phyloP scores from a whole-genome alignment of 208 protist species.

The Leishmania tarentolae region DNA sequence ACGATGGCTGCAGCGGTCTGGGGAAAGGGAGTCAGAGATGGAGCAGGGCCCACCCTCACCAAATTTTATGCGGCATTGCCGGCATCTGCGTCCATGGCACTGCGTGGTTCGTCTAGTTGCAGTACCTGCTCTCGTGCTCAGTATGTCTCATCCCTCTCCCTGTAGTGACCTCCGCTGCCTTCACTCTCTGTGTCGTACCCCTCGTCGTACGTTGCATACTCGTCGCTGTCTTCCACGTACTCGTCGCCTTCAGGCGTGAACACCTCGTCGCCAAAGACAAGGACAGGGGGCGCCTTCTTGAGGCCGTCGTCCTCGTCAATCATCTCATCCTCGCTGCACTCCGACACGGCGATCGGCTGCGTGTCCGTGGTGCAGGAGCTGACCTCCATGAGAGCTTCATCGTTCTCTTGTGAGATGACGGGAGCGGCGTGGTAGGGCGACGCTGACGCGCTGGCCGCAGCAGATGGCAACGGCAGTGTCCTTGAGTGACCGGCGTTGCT shows the following conservation, averaged over 20 bases:
- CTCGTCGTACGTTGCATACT: conserved; percentile 19
- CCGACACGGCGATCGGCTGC: conserved; percentile 45
- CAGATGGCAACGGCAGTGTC: not conserved
- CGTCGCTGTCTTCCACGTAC: conserved; percentile 28
- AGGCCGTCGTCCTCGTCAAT: conserved; percentile 35
- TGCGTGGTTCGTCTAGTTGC: not conserved
- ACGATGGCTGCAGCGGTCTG: not conserved
- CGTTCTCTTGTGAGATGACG: not conserved
- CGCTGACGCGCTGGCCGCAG: not conserved
- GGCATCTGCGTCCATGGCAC: not conserved
- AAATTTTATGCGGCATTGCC: not conserved
- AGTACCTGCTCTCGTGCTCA: not conserved
- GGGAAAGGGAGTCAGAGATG: not conserved
- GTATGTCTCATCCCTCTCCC: not conserved
- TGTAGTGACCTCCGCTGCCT: not conserved
- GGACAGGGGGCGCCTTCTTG: conserved; percentile 38
- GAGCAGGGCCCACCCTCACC: not conserved
- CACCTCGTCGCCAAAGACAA: conserved; percentile 43
- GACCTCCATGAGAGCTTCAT: not conserved
- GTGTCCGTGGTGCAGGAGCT: conserved; percentile 42
- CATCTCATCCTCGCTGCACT: conserved; percentile 37
- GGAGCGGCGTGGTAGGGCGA: not conserved
- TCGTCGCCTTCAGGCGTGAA: conserved; percentile 24
- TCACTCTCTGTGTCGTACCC: not conserved
- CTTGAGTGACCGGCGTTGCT: not conserved